Evolutionary conservation across 2,329 filamentous ascomycete genomes (phyloP), one percentile per base, ranked within the genome.

Genomic region (Truncatella angustata): DNA sequence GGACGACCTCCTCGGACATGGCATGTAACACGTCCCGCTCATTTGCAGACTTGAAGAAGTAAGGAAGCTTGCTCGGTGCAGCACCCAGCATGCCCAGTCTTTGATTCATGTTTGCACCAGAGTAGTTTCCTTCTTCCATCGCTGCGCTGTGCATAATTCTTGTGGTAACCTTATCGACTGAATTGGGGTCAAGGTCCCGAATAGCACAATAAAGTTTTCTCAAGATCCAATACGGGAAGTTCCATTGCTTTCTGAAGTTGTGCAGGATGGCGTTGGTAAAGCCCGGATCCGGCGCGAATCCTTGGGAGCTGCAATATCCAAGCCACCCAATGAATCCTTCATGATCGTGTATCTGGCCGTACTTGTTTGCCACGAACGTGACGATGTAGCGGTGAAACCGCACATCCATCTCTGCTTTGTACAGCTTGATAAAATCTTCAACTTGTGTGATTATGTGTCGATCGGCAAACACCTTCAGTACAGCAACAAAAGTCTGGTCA

Each of bases 361-460:
- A 76, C 49, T 70, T 69, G 40, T 73, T 72, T 14, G 74, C 73
- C 54, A 78, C 65, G 21, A 77, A 56, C 3, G 70, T 72, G 35
- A 76, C 71, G 53, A 72, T 60, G 49, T 67, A 65, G 9, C 57
- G 63, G 55, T 66, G 66, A 36, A 75, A 55, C 4, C 64, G 63
- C 6, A 76, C 59, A 21, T 63, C 61, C 37, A 75, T 58, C 16
- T 68, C 63, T 12, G 62, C 58, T 4, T 66, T 60, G 47, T 70
- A 77, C n/a, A 53, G 55, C 45, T 65, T 64, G 32, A 75, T 55
- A 35, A 77, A 75, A 4, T 63, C 63, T 53, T 72, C 71, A 4
- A 68, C 68, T 55, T 77, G 72, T 16, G 60, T 58, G 34, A 68
- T 67, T 3, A 70, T 66, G 54, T 77, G 74, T 7, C 51, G 60